Evolutionary conservation across 2,329 filamentous ascomycete species (phyloP).

Genomic region (Neofusicoccum parvum): DNA sequence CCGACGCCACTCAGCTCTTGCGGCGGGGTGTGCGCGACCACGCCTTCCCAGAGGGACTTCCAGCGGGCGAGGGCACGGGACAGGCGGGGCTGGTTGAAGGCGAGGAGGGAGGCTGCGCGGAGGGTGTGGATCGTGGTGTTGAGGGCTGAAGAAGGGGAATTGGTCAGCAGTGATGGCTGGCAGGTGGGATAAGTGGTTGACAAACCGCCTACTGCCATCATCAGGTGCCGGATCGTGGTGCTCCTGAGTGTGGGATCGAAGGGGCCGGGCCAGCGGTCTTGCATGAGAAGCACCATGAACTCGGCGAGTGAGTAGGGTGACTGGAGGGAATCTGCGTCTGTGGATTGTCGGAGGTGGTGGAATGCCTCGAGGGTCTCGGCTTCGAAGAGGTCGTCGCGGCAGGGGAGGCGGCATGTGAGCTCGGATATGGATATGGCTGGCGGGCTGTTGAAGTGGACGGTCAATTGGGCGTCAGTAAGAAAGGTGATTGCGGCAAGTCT

Average conservation of each 20-base stretch:
- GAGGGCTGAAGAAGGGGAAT: constrained; percentile 8
- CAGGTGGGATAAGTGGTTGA: too few species aligned
- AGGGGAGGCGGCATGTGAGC: constrained; percentile 21
- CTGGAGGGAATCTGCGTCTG: neutral
- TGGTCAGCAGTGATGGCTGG: neutral
- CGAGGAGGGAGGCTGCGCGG: constrained; percentile 14
- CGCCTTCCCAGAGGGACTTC: constrained; percentile 25
- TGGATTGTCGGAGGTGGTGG: neutral
- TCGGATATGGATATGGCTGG: constrained; percentile 24
- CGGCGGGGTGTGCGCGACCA: neutral
- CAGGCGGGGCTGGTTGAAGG: constrained; percentile 10
- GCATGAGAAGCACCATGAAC: neutral
- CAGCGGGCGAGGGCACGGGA: constrained; percentile 24
- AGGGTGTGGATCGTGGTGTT: constrained; percentile 19
- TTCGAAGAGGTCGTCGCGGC: constrained; percentile 24
- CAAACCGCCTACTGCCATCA: constrained; percentile 11
- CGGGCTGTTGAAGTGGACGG: constrained; percentile 9
- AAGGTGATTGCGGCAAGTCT: neutral
- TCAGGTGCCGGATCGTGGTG: constrained; percentile 20
- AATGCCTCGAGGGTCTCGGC: constrained; percentile 8
- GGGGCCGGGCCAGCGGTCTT: neutral
- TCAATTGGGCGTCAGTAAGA: neutral
- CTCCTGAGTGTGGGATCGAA: neutral
- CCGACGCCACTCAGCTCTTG: constrained; percentile 16
- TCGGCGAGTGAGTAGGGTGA: neutral